Percentiles rank a stretch among this genome's conserved stretches.
Conservation (phyloP, 176 grass and related monocot species). For the Aegilops umbellulata region DNA sequence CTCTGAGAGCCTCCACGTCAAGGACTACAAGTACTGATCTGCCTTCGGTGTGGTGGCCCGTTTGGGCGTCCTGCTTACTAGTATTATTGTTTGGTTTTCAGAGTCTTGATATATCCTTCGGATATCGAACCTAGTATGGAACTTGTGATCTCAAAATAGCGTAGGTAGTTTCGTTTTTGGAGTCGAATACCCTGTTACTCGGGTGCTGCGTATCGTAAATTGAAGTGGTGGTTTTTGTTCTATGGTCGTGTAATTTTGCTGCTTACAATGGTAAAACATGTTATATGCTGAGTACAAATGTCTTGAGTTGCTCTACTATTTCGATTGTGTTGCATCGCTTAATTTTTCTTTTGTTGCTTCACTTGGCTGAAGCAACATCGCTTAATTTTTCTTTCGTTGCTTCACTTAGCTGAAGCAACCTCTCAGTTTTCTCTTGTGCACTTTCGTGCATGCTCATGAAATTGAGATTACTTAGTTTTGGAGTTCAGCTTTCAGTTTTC, state of each 20-base stretch:
- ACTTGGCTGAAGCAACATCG: too few relatives aligned
- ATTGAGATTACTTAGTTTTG: too few relatives aligned
- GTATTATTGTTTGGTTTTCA: constrained; percentile 23
- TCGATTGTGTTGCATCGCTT: not conserved
- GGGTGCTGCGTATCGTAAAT: not conserved
- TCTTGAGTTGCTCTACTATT: not conserved
- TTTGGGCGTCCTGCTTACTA: not conserved
- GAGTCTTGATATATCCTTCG: constrained; percentile 13
- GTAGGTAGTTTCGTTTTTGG: not conserved
- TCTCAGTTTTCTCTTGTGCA: too few relatives aligned
- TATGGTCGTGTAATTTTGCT: not conserved
- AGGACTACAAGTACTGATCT: constrained; percentile 94
- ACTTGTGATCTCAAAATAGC: not conserved
- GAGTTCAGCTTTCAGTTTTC: too few relatives aligned
- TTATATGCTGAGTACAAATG: constrained; percentile 1
- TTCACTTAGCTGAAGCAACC: too few relatives aligned
- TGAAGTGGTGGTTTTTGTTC: constrained; percentile 13
- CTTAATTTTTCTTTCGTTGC: not conserved
- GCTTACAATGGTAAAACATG: constrained; percentile 1
- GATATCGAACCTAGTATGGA: constrained; percentile 29
- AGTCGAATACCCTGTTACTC: not conserved
- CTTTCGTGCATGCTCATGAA: too few relatives aligned
- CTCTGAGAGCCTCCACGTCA: constrained; percentile 86
- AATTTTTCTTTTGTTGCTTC: not conserved
- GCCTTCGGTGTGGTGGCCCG: not conserved